phyloP scores from a whole-genome alignment of 139 green algal species.

The Protoeuglena noctilucae region DNA sequence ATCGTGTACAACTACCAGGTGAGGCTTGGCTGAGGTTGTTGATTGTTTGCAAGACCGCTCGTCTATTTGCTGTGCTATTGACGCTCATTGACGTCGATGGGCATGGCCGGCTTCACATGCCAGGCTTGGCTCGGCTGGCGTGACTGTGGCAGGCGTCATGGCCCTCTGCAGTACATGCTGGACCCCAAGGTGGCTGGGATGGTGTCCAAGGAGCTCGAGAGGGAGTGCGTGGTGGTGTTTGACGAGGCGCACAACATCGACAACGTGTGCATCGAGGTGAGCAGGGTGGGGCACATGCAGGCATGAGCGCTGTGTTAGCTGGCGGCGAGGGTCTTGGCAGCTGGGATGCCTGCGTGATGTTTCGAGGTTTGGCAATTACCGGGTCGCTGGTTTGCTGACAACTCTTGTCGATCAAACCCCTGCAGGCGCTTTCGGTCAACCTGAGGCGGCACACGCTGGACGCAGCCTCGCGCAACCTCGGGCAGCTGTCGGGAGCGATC shows the following conservation, averaged over 20 bases:
- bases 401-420: constrained; percentile 1
- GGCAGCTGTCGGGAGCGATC: constrained; percentile 25
- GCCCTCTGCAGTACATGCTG: neutral
- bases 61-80: too few relatives aligned
- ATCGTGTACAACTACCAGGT: constrained; percentile 98
- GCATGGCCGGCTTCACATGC: too few relatives aligned
- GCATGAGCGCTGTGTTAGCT: too few relatives aligned
- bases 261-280: constrained; percentile 98
- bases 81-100: too few relatives aligned
- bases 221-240: constrained; percentile 95
- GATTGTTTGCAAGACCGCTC: too few relatives aligned
- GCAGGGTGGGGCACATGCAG: too few relatives aligned
- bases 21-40: too few relatives aligned
- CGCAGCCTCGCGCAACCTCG: constrained; percentile 62
- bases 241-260: constrained; percentile 99
- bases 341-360: constrained; percentile 1
- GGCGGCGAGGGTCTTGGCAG: too few relatives aligned
- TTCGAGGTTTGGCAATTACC: neutral
- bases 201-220: constrained; percentile 92
- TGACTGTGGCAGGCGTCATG: too few relatives aligned
- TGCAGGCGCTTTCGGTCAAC: constrained; percentile 39
- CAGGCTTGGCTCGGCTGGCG: too few relatives aligned
- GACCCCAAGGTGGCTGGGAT: constrained; percentile 39
- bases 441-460: constrained; percentile 75
- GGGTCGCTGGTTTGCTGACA: too few relatives aligned